A percentile compares a stretch with the other conserved stretches of the same genome.
These are phyloP conservation scores for Trichocomaceae sp. DNA, from an alignment of 2,329 filamentous ascomycete species.

Conservation along the genomic window DNA sequence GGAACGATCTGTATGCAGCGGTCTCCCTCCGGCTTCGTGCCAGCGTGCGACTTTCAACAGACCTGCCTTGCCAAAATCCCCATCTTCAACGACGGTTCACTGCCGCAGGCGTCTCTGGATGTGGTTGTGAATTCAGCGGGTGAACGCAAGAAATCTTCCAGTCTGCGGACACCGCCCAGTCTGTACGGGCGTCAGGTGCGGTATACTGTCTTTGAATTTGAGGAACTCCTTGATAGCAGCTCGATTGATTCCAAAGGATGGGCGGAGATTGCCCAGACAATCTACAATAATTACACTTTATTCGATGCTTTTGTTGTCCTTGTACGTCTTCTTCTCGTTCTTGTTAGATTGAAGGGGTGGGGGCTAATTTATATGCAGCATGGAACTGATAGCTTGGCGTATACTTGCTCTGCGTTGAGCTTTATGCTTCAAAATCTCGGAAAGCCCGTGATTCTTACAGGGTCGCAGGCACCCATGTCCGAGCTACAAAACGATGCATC, in stretches of 20 bases:
- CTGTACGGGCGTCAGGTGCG: slow-evolving; percentile 74
- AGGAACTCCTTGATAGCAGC: slow-evolving; percentile 77
- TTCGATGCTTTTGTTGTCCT: slow-evolving; percentile 90
- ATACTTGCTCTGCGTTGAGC: slow-evolving; percentile 81
- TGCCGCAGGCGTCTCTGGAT: slow-evolving; percentile 42
- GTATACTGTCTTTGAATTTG: slow-evolving; percentile 79
- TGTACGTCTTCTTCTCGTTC: not conserved
- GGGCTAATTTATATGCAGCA: slow-evolving; percentile 40
- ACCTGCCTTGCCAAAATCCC: slow-evolving; percentile 74
- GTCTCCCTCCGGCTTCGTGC: slow-evolving; percentile 71
- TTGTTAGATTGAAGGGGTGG: not conserved
- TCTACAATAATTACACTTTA: slow-evolving; percentile 75
- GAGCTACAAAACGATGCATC: slow-evolving; percentile 85
- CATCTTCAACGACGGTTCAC: slow-evolving; percentile 74
- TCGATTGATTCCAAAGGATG: slow-evolving; percentile 82
- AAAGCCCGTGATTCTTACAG: slow-evolving; percentile 84
- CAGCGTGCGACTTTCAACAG: slow-evolving; percentile 72
- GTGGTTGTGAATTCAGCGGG: slow-evolving; percentile 48
- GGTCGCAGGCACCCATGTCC: slow-evolving; percentile 78
- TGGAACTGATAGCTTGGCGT: slow-evolving; percentile 82
- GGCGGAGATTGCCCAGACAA: slow-evolving; percentile 73
- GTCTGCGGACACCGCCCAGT: slow-evolving; percentile 71
- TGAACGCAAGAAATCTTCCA: slow-evolving; percentile 52
- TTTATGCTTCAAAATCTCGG: slow-evolving; percentile 90
- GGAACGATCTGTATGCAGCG: slow-evolving; percentile 80